Conservation (phyloP, 2,329 filamentous ascomycete species). For the Stagonosporopsis tanaceti region DNA sequence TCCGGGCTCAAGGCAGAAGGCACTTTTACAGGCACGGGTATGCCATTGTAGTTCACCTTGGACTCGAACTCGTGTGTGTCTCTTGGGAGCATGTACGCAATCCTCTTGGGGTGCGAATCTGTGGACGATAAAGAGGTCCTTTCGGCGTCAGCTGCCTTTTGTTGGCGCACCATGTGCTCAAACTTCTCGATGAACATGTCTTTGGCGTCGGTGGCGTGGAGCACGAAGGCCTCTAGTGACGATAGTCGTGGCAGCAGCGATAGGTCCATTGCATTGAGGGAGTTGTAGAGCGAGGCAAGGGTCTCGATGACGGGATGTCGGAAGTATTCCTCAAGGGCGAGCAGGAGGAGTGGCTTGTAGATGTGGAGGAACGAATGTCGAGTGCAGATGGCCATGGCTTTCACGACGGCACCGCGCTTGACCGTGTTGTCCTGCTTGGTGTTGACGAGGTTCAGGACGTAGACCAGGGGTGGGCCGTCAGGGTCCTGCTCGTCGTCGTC, state of each 20-base stretch:
- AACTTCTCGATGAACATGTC: slow-evolving; percentile 99
- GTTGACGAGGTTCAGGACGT: slow-evolving; percentile 96
- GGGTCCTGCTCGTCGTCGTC: slow-evolving; percentile 63
- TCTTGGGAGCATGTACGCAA: slow-evolving; percentile 77
- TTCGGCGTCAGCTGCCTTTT: slow-evolving; percentile 70
- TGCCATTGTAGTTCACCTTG: slow-evolving; percentile 92
- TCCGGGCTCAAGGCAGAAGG: slow-evolving; percentile 93
- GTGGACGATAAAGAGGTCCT: slow-evolving; percentile 45
- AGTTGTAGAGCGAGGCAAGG: slow-evolving; percentile 84
- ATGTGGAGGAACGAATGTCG: slow-evolving; percentile 97
- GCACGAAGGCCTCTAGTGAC: slow-evolving; percentile 80
- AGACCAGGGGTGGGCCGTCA: slow-evolving; percentile 91
- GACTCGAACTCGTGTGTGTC: slow-evolving; percentile 99
- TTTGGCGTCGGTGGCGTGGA: slow-evolving; percentile 91
- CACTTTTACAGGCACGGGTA: slow-evolving; percentile 95
- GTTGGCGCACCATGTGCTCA: slow-evolving; percentile 88
- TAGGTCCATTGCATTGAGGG: slow-evolving; percentile 96
- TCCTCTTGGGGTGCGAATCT: slow-evolving; percentile 58
- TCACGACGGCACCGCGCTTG: slow-evolving; percentile 91
- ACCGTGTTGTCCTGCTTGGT: slow-evolving; percentile 95
- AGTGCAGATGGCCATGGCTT: slow-evolving; percentile 99
- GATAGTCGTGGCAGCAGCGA: slow-evolving; percentile 90
- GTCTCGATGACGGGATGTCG: slow-evolving; percentile 89
- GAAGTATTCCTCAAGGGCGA: slow-evolving; percentile 97
- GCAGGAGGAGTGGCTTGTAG: slow-evolving; percentile 92